phyloP scores from a whole-genome alignment of 1,139 yeast genomes.

The Tardiomyces blankii region DNA sequence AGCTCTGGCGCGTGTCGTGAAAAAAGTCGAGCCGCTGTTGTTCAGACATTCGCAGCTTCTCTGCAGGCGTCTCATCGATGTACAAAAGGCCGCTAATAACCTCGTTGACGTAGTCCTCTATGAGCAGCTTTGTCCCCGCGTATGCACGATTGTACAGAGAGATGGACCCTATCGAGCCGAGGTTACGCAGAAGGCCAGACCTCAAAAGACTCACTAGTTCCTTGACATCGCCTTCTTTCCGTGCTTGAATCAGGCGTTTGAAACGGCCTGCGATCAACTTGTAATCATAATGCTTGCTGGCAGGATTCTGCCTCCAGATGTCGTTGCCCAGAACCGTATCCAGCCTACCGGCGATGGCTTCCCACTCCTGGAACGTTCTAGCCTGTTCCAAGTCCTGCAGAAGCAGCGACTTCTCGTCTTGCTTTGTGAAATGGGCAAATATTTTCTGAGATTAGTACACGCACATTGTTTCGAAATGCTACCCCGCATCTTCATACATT shows the following conservation, averaged over 20 bases:
- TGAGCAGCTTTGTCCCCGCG: slow-evolving; percentile 76
- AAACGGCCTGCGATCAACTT: slow-evolving; percentile 66
- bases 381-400: slow-evolving; percentile 15
- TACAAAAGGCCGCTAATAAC: slow-evolving; percentile 59
- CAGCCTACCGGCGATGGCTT: slow-evolving; percentile 21
- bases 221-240: slow-evolving; percentile 46
- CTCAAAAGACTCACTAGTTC: slow-evolving; percentile 59
- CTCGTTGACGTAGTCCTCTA: slow-evolving; percentile 77
- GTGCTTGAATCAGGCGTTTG: slow-evolving; percentile 49
- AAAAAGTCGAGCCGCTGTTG: slow-evolving; percentile 54
- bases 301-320: slow-evolving; percentile 67
- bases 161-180: slow-evolving; percentile 83
- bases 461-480: background rate
- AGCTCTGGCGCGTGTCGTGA: slow-evolving; percentile 81
- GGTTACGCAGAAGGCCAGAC: slow-evolving; percentile 76
- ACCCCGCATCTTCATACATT: background rate
- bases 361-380: slow-evolving; percentile 23
- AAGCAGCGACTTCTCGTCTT: slow-evolving; percentile 7
- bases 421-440: slow-evolving; percentile 19
- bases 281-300: slow-evolving; percentile 76
- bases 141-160: slow-evolving; percentile 71
- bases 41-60: slow-evolving; percentile 1
- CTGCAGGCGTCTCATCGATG: slow-evolving; percentile 20
- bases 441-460: background rate
- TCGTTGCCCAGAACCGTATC: slow-evolving; percentile 27